Evolutionary conservation across 1,284 basidiomycete genomes (phyloP).

Genomic region (Boletus subluridellus): DNA sequence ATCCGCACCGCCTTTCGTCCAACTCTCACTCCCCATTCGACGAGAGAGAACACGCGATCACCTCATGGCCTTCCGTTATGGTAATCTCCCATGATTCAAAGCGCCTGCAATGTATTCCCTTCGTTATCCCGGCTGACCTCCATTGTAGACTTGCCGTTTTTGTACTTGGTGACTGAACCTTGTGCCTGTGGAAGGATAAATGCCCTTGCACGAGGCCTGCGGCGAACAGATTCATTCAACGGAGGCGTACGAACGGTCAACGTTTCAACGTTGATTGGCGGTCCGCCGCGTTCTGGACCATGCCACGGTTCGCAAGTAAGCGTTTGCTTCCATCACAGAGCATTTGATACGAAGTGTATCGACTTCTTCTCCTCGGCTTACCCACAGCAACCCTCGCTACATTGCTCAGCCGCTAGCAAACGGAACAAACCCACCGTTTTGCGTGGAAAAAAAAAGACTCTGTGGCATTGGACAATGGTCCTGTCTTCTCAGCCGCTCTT

Average conservation of each 20-base stretch:
- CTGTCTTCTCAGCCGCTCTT: background rate
- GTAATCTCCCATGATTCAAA: conserved; percentile 10
- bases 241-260: conserved; percentile 7
- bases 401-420: background rate
- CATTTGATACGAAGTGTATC: background rate
- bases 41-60: conserved; percentile 19
- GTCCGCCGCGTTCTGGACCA: background rate
- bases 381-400: conserved; percentile 3
- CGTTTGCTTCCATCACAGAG: conserved; percentile 6
- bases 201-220: conserved; percentile 4
- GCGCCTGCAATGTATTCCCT: conserved; percentile 5
- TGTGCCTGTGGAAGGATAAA: background rate
- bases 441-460: background rate
- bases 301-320: background rate
- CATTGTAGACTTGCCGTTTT: conserved; percentile 20
- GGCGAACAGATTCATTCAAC: background rate
- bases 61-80: conserved; percentile 28
- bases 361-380: conserved; percentile 14
- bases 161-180: conserved; percentile 7
- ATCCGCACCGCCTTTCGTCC: conserved; percentile 13
- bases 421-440: background rate
- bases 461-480: background rate
- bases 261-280: conserved; percentile 8
- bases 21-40: background rate
- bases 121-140: conserved; percentile 13